These are phyloP conservation scores for Backusella mclennaniae DNA, from an alignment of 192 early-diverging fungal species.

Conservation along the genomic window DNA sequence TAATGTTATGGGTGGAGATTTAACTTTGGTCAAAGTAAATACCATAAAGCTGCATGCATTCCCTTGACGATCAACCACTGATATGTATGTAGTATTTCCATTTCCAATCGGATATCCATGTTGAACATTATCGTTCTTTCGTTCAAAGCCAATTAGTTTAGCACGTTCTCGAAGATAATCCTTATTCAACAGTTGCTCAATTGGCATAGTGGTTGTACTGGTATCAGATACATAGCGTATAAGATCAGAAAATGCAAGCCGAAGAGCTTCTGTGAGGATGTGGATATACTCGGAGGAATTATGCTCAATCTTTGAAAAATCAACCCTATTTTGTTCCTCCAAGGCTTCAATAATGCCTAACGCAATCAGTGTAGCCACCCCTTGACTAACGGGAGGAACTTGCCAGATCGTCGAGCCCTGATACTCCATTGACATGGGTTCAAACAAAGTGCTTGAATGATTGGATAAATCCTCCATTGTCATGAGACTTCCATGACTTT, in stretches of 20 bases:
- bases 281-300: conserved; percentile 66
- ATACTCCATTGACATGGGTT: conserved; percentile 65
- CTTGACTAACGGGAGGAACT: conserved; percentile 73
- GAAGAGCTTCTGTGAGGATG: conserved; percentile 61
- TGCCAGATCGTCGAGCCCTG: conserved; percentile 56
- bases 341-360: conserved; percentile 64
- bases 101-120: conserved; percentile 55
- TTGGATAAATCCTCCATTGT: conserved; percentile 58
- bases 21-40: not conserved
- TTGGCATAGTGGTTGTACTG: conserved; percentile 41
- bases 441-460: conserved; percentile 50
- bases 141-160: conserved; percentile 46
- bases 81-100: conserved; percentile 73
- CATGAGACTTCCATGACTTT: conserved; percentile 56
- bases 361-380: conserved; percentile 67
- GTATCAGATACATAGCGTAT: conserved; percentile 64
- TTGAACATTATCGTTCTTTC: conserved; percentile 42
- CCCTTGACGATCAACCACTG: conserved; percentile 68
- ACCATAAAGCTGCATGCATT: conserved; percentile 80
- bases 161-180: conserved; percentile 58
- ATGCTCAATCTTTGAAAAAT: conserved; percentile 45
- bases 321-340: conserved; percentile 36
- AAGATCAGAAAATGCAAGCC: conserved; percentile 74
- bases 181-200: conserved; percentile 47
- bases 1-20: conserved; percentile 53